Conservation (phyloP, 73 alveolate species). For the Symbiodinium pilosum region DNA sequence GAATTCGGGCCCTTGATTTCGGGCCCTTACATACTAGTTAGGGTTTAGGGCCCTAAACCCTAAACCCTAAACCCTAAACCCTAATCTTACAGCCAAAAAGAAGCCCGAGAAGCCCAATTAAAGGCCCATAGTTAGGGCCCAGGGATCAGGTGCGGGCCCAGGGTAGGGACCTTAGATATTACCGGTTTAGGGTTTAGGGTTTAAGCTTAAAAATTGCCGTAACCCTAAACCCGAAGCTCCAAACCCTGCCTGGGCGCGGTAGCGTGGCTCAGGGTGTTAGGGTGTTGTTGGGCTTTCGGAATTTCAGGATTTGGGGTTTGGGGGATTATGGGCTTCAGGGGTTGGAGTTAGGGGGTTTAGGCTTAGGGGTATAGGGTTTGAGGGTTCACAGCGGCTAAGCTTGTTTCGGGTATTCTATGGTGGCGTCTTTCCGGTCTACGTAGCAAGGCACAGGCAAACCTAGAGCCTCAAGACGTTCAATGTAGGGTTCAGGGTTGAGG, state of each 20-base stretch:
- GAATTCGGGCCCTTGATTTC: background rate
- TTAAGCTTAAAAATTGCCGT: too few species aligned
- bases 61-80: background rate
- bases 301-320: background rate
- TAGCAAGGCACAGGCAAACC: too few species aligned
- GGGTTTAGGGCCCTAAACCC: slow-evolving; percentile 4
- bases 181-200: background rate
- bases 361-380: background rate
- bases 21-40: background rate
- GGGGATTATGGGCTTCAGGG: background rate
- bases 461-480: too few species aligned
- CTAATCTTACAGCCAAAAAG: background rate
- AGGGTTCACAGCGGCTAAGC: too few species aligned
- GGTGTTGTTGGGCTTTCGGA: background rate
- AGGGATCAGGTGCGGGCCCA: background rate
- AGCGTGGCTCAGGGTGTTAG: background rate
- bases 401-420: too few species aligned
- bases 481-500: too few species aligned
- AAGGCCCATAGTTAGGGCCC: background rate
- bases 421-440: too few species aligned
- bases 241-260: too few species aligned
- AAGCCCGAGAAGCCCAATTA: background rate
- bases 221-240: too few species aligned
- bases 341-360: background rate
- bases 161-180: background rate